These are phyloP conservation scores for Oryza brachyantha DNA, from an alignment of 176 grass and related monocot genomes.

Conservation along the genomic window DNA sequence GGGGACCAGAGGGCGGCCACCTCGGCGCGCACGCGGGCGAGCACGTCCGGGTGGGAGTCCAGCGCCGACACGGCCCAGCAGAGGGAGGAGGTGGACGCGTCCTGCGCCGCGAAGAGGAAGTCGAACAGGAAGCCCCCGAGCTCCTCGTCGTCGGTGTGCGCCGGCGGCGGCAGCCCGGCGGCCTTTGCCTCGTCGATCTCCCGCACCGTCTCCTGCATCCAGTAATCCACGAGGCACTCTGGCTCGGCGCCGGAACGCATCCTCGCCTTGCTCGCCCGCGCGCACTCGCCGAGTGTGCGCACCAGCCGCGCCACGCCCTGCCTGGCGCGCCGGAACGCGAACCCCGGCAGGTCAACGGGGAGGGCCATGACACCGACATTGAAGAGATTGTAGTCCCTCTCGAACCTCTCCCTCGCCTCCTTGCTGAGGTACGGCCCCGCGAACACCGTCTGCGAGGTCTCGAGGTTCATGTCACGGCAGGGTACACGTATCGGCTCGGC, in stretches of 20 bases:
- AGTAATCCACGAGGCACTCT: slow-evolving; percentile 75
- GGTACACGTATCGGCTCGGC: slow-evolving; percentile 53
- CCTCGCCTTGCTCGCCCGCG: slow-evolving; percentile 55
- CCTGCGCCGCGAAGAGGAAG: slow-evolving; percentile 95
- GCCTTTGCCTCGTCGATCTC: slow-evolving; percentile 50
- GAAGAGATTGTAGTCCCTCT: slow-evolving; percentile 73
- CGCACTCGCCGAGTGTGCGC: slow-evolving; percentile 52
- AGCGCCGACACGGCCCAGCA: slow-evolving; percentile 77
- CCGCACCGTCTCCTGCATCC: slow-evolving; percentile 69
- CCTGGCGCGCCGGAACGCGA: slow-evolving; percentile 73
- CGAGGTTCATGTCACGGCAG: slow-evolving; percentile 91
- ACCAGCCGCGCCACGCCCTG: slow-evolving; percentile 69
- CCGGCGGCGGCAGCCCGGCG: slow-evolving; percentile 22
- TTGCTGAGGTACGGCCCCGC: slow-evolving; percentile 59
- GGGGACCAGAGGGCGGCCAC: slow-evolving; percentile 57
- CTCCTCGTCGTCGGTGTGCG: slow-evolving; percentile 53
- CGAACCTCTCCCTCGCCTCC: slow-evolving; percentile 57
- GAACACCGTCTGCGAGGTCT: slow-evolving; percentile 94
- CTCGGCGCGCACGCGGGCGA: slow-evolving; percentile 69
- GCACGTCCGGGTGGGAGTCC: slow-evolving; percentile 78
- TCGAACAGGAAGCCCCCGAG: slow-evolving; percentile 75
- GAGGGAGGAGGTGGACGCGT: slow-evolving; percentile 89
- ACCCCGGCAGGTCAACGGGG: slow-evolving; percentile 82
- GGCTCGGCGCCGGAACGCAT: slow-evolving; percentile 69
- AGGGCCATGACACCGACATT: slow-evolving; percentile 81